phyloP scores from a whole-genome alignment of 1,139 yeast species.

The Hansenula anomala region DNA sequence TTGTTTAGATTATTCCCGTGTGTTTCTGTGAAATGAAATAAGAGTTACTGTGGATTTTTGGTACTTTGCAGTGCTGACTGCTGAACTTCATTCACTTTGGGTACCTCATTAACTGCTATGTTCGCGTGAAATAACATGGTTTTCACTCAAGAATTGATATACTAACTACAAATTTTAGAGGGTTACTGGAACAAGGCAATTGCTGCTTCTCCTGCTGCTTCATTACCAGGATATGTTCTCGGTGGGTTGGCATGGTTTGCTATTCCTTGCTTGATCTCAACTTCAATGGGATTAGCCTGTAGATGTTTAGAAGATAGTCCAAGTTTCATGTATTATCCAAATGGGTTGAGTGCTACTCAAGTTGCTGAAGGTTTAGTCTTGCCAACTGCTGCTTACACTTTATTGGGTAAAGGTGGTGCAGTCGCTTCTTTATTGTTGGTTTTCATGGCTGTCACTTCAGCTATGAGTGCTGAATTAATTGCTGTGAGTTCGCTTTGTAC shows the following conservation, averaged over 20 bases:
- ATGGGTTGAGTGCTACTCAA: slow-evolving; percentile 56
- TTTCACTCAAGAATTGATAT: too few relatives aligned
- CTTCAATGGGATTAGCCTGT: slow-evolving; percentile 82
- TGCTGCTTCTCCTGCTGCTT: slow-evolving; percentile 79
- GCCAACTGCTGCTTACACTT: slow-evolving; percentile 82
- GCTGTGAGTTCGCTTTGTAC: slow-evolving; percentile 83
- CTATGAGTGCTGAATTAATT: slow-evolving; percentile 83
- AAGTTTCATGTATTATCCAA: slow-evolving; percentile 75
- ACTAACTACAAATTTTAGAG: too few relatives aligned
- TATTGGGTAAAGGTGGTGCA: slow-evolving; percentile 85
- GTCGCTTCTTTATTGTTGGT: slow-evolving; percentile 70
- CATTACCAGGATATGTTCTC: slow-evolving; percentile 82
- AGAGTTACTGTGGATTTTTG: too few relatives aligned
- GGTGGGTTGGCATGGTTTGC: slow-evolving; percentile 96
- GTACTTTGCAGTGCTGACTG: too few relatives aligned
- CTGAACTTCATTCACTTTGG: too few relatives aligned
- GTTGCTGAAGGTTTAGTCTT: slow-evolving; percentile 78
- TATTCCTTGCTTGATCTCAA: slow-evolving; percentile 75
- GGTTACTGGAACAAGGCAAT: slow-evolving; percentile 92
- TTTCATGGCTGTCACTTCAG: slow-evolving; percentile 80
- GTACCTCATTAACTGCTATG: too few relatives aligned
- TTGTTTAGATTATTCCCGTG: too few relatives aligned
- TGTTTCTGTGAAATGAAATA: too few relatives aligned
- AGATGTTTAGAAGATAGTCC: slow-evolving; percentile 64
- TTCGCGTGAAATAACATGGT: too few relatives aligned